Evolutionary conservation across 768 basidiomycete species (phyloP), one percentile per base, ranked within the genome.

Genomic region (Naganishia antarctica): DNA sequence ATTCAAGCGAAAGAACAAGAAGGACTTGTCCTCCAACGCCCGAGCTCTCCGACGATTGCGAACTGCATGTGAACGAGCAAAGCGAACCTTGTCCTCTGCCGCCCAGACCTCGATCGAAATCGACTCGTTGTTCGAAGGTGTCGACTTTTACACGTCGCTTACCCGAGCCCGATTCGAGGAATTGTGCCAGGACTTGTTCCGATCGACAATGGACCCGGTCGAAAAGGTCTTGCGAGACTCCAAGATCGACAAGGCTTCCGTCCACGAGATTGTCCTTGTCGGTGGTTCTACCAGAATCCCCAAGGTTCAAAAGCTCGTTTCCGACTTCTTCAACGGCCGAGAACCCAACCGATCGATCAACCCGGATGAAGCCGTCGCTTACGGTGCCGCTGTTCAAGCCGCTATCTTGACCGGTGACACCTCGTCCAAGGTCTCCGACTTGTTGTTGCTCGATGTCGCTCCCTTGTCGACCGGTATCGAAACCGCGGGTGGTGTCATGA

Each of bases 101-200:
- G 87, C 93, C 61, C 91, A 94, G 78, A 93, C 93, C 57, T 89
- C 91, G 73, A 91, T 98, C 70, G 94, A 97, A 80, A 96, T 97
- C 76, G 94, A 97, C 82, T 96, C 93, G 49, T 87, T 97, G 68
- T 96, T 84, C 78, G 91, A 94, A 84, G 93, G 93, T 76, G 87
- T 94, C 78, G 94, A 97, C 81, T 97, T 97, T 82, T 96, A 93
- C 83, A 94, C 92, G n/a, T 91, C 91, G 61, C 85, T 98, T 75
- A 98, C 94, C 73, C 92, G 94, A 82, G 93, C 92, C 59, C 90
- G 93, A 73, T 98, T 78, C 77, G 77, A 78, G 63, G 77, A 78
- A 69, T 73, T 78, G 63, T 78, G 77, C 68, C 77, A 78, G 70
- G 77, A 78, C 63, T 73, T 78, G 63, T 78, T 78, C 77, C 71